Conservation (phyloP, 805 yeast genomes). For the Candida michaelii region DNA sequence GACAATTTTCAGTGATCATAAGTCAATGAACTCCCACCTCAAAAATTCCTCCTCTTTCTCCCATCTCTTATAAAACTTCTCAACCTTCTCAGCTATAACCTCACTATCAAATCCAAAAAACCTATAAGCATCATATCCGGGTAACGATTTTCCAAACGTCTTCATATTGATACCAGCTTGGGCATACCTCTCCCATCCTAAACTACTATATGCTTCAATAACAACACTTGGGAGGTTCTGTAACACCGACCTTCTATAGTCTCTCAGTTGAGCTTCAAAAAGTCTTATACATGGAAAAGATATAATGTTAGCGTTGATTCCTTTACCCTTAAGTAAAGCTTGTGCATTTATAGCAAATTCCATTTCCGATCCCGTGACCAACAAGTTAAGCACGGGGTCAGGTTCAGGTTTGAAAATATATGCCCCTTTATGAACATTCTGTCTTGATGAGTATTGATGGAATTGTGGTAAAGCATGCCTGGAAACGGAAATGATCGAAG, state of each 20-base stretch:
- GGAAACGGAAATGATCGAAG: slow-evolving; percentile 24
- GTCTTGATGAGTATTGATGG: slow-evolving; percentile 19
- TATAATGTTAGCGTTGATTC: slow-evolving; percentile 24
- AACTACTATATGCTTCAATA: slow-evolving; percentile 34
- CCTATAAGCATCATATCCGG: slow-evolving; percentile 30
- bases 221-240: slow-evolving; percentile 25
- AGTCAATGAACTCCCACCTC: slow-evolving; percentile 7
- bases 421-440: slow-evolving; percentile 24
- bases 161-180: slow-evolving; percentile 33
- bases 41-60: slow-evolving; percentile 7
- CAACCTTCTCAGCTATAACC: slow-evolving; percentile 26
- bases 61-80: slow-evolving; percentile 19
- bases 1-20: no score
- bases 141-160: slow-evolving; percentile 34
- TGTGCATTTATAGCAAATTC: slow-evolving; percentile 27
- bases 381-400: slow-evolving; percentile 21
- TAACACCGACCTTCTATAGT: slow-evolving; percentile 24
- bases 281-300: slow-evolving; percentile 31
- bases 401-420: slow-evolving; percentile 22
- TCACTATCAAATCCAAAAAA: slow-evolving; percentile 28
- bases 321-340: slow-evolving; percentile 20
- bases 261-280: slow-evolving; percentile 26
- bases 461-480: slow-evolving; percentile 28
- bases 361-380: slow-evolving; percentile 31
- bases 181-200: slow-evolving; percentile 38